Evolutionary conservation across 805 yeast species (phyloP), one percentile per base, ranked within the genome.

Genomic region (Ogataea zsoltii): DNA sequence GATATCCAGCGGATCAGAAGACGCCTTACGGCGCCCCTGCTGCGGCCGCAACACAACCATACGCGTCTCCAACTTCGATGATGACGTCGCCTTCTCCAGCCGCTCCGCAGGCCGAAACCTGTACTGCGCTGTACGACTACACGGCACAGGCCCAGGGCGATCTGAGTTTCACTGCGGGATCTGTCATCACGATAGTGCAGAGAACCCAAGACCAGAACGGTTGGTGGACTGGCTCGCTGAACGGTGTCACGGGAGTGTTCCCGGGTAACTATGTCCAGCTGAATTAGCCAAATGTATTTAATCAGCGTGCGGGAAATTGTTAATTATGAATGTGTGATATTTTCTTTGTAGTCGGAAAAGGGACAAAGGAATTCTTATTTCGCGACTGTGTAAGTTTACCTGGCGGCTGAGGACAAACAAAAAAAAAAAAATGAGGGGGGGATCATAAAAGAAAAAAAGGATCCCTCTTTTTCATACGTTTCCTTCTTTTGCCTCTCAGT

Each of bases 231-330:
- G 99, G 99, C 12, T 69, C 75, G 32, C 70, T 77, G 51, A 88
- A 89, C 57, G 97, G 97, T 7, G 84, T 75, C 48, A 83, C 85
- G 48, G 99, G 99, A 47, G 85, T 83, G 10, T 94, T 95, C 72
- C 99, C 99, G 5, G 99, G 97, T 9, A 94, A 92, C 63, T 94
- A 94, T 60, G 99, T 94, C 21, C 92, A 86, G 63, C 65, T 88
- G 55, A 81, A 81, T 56, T 66, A 57, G 53, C 16, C 7, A 11
- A n/a, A n/a, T n/a, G n/a, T n/a, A n/a, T n/a, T n/a, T n/a, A n/a
- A n/a, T n/a, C 18, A 10, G 15, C 15, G 15, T 21, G 25, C 25
- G 28, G 31, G 28, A 18, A 14, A 16, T 30, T 21, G 25, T 37
- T 30, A 33, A 34, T 35, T 45, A 18, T 31, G 48, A 21, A 21